Base-by-base conservation (phyloP, 2,329 filamentous ascomycete species). In the Chrysoporthe cubensis region DNA sequence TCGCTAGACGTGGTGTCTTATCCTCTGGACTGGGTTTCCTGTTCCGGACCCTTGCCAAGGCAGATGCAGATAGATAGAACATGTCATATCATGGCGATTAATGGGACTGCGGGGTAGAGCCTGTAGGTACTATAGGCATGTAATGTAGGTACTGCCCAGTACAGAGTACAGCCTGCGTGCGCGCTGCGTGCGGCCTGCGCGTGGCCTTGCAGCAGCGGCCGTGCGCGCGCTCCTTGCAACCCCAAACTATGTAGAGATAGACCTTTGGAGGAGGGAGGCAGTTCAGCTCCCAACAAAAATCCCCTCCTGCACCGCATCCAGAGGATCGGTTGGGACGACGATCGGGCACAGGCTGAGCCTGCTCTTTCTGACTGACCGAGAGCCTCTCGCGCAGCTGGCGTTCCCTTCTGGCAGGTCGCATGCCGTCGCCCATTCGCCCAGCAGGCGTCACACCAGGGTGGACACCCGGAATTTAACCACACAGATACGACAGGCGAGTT, bases 251-350 rank as follows among this genome's bases (percentile, higher is more conserved):
- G 37, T 26, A 26, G 26, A 2, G 26, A 26, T 26, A 26, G 26
- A 26, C 26, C 37, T 40, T 9, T 40, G 6, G 37, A 40, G 37
- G 37, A 40, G 37, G 9, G 3, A 52, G n/a, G n/a, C 46, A 50
- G n/a, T 32, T 57, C 34, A 57, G 32, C 52, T 57, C 52, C 52
- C 52, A 57, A 57, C 52, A 37, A 37, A 57, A 37, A 9, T 32
- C 21, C 37, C 5, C 5, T 7, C 46, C 46, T 21, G n/a, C 46
- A 48, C 6, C 26, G 26, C 46, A 21, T 21, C 13, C 21, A 8
- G 4, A 5, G 26, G 26, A 52, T 13, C 21, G 9, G 52, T 37
- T 57, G 52, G 26, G 52, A 18, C 32, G 18, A 8, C 34, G n/a
- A 57, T 5, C 52, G 37, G 37, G 37, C 37, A 40, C 37, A 40